Percentiles rank a stretch among this genome's conserved stretches.
Conservation (phyloP, 495 filamentous ascomycete genomes). For the Tuber aestivum region DNA sequence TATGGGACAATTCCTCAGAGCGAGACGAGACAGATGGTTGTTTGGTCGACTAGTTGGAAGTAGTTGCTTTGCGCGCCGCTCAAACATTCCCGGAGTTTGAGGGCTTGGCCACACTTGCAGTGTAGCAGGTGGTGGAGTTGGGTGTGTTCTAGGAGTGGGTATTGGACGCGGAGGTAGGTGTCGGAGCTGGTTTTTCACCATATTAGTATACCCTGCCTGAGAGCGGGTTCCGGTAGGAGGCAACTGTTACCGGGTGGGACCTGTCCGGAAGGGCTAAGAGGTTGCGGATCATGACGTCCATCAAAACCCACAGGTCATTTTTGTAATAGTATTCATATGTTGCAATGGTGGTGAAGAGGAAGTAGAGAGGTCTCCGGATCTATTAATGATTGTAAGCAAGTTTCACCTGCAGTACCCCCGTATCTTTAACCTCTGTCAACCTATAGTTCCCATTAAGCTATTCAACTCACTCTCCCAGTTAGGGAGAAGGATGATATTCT, state of each 20-base stretch:
- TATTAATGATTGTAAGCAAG: slow-evolving; percentile 73
- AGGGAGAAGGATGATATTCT: slow-evolving; percentile 92
- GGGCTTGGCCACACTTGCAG: slow-evolving; percentile 86
- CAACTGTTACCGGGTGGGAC: slow-evolving; percentile 49
- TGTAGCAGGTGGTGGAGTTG: slow-evolving; percentile 77
- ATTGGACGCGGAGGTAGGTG: slow-evolving; percentile 95
- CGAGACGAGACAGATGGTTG: slow-evolving; percentile 73
- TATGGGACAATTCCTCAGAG: slow-evolving; percentile 79
- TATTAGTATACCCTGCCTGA: not conserved
- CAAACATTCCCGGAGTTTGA: slow-evolving; percentile 65
- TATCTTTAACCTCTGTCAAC: slow-evolving; percentile 33
- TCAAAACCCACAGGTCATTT: slow-evolving; percentile 87
- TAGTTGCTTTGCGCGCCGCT: slow-evolving; percentile 59
- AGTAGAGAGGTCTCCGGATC: slow-evolving; percentile 89
- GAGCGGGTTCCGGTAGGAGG: not conserved
- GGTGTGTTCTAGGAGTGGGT: no score
- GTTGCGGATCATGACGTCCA: no score
- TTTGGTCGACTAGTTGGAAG: slow-evolving; percentile 86
- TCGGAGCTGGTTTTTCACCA: slow-evolving; percentile 50
- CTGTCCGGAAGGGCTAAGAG: slow-evolving; percentile 85
- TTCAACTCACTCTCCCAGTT: slow-evolving; percentile 71
- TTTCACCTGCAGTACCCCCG: no score
- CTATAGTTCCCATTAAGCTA: not conserved
- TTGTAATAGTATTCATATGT: slow-evolving; percentile 98
- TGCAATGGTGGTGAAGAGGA: slow-evolving; percentile 81